Conservation (phyloP, 495 filamentous ascomycete genomes). For the Penicillium lividum region DNA sequence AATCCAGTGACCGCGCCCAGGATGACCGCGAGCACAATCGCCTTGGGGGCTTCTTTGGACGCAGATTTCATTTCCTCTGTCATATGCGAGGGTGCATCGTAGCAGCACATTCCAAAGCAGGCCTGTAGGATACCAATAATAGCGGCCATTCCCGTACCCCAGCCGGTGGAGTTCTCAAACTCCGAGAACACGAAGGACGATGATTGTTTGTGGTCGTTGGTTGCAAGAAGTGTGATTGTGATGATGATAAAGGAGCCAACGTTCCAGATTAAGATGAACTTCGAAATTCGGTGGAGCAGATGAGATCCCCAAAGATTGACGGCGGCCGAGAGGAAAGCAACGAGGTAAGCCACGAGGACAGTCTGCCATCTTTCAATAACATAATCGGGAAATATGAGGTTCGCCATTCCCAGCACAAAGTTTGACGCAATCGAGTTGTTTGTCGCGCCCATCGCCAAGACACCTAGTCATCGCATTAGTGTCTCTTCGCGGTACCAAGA, state of each 20-base stretch:
- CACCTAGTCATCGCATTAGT: slow-evolving; percentile 30
- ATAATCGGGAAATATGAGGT: slow-evolving; percentile 54
- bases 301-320: slow-evolving; percentile 55
- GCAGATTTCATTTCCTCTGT: slow-evolving; percentile 54
- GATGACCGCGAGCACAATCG: slow-evolving; percentile 56
- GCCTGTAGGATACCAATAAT: slow-evolving; percentile 58
- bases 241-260: slow-evolving; percentile 53
- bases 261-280: slow-evolving; percentile 56
- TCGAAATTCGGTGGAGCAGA: slow-evolving; percentile 53
- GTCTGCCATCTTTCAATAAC: slow-evolving; percentile 59
- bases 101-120: slow-evolving; percentile 60
- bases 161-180: slow-evolving; percentile 60
- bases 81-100: slow-evolving; percentile 49
- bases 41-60: slow-evolving; percentile 52
- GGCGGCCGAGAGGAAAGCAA: slow-evolving; percentile 41
- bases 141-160: slow-evolving; percentile 49
- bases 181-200: slow-evolving; percentile 57
- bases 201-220: slow-evolving; percentile 53
- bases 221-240: slow-evolving; percentile 52
- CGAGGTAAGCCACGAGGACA: slow-evolving; percentile 52
- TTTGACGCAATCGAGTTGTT: slow-evolving; percentile 60
- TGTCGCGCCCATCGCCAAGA: slow-evolving; percentile 58
- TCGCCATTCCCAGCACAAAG: slow-evolving; percentile 56
- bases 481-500: neutral
- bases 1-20: slow-evolving; percentile 54